These are phyloP conservation scores for Solanum habrochaites DNA, from an alignment of 257 asterid genomes.

Conservation along the genomic window DNA sequence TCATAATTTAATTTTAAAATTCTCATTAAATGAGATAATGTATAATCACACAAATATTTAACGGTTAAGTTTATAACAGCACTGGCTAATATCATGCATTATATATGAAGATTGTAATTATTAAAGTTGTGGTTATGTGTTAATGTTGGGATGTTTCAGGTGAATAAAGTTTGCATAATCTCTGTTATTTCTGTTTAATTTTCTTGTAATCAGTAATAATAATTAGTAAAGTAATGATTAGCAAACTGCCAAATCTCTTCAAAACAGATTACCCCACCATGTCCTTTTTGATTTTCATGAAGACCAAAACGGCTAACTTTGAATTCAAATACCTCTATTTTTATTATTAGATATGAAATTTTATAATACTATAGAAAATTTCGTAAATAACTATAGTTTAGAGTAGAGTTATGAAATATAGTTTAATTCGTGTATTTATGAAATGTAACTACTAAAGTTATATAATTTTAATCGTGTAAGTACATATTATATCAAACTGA, in stretches of 20 bases:
- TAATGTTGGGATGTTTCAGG: background rate
- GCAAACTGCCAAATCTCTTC: background rate
- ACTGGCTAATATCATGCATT: background rate
- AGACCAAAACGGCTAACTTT: background rate
- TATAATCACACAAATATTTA: no score
- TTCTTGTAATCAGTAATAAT: background rate
- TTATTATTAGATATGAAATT: background rate
- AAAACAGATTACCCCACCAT: background rate
- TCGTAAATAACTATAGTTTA: no score
- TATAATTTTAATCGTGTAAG: background rate
- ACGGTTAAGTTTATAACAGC: background rate
- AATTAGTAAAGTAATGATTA: background rate
- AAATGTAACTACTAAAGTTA: no score
- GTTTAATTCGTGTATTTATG: no score
- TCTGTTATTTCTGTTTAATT: background rate
- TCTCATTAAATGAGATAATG: no score
- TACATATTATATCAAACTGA: background rate
- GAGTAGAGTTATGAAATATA: background rate
- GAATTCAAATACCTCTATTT: background rate
- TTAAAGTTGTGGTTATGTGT: background rate
- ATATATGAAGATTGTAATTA: background rate
- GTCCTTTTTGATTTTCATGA: background rate
- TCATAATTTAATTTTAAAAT: no score
- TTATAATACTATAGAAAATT: no score
- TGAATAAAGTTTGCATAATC: background rate